Evolutionary conservation across 306 rosid species (phyloP).

Genomic region (Pyrus pyrifolia): DNA sequence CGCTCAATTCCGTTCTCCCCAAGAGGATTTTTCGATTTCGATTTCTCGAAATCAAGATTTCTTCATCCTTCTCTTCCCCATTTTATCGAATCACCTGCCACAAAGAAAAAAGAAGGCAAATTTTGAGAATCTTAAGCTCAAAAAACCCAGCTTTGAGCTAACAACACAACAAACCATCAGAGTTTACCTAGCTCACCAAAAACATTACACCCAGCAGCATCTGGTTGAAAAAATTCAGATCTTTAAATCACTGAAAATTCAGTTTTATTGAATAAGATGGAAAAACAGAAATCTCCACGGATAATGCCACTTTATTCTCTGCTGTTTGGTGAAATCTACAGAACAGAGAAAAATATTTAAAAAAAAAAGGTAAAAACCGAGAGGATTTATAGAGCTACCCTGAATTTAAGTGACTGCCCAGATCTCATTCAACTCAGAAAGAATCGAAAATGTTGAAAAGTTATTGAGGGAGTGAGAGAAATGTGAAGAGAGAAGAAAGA

Average conservation of each 20-base stretch:
- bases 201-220: not conserved
- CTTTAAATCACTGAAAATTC: not conserved
- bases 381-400: conserved; percentile 9
- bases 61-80: not conserved
- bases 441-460: not conserved
- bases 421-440: conserved; percentile 7
- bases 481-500: not conserved
- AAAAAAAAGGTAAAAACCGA: not conserved
- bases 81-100: conserved; percentile 1
- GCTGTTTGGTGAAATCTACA: not conserved
- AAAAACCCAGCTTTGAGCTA: not conserved
- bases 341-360: not conserved
- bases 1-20: not conserved
- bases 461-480: not conserved
- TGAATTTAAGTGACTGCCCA: conserved; percentile 20
- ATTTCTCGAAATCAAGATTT: not conserved
- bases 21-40: not conserved
- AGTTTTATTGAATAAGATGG: not conserved
- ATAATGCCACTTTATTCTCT: conserved; percentile 21
- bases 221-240: conserved; percentile 10
- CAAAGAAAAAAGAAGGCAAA: not conserved
- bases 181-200: not conserved
- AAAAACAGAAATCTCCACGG: conserved; percentile 11
- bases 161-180: not conserved
- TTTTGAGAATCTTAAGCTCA: not conserved